These are phyloP conservation scores for Globisporangium canariense DNA, from an alignment of 352 stramenopile genomes.

Conservation along the genomic window DNA sequence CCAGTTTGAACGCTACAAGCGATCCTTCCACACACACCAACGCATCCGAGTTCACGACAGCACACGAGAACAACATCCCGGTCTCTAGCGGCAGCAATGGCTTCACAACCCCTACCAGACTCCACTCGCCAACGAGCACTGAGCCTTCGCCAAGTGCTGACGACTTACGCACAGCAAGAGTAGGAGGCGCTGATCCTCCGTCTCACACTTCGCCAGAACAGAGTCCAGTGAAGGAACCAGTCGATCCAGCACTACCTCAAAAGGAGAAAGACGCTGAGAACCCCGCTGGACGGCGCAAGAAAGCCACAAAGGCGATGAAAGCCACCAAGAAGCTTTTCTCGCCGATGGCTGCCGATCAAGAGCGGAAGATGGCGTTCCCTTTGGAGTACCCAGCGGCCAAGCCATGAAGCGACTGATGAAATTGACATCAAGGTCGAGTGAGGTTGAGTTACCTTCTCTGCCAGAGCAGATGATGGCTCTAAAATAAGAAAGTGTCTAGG, in stretches of 20 bases:
- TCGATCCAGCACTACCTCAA: background rate
- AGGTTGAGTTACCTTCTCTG: background rate
- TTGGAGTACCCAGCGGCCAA: constrained; percentile 1
- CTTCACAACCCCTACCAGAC: constrained; percentile 8
- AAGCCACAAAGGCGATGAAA: constrained; percentile 24
- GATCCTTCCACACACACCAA: background rate
- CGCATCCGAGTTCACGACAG: background rate
- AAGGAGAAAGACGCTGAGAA: background rate
- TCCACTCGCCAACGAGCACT: background rate
- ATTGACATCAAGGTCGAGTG: background rate
- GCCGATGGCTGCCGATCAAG: constrained; percentile 29
- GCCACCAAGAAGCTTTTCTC: constrained; percentile 44
- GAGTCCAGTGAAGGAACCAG: background rate
- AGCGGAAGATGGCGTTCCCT: constrained; percentile 16
- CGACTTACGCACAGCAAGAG: constrained; percentile 4
- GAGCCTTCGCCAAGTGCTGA: background rate
- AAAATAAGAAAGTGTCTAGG: constrained; percentile 9
- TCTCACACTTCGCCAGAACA: background rate
- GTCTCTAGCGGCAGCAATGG: background rate
- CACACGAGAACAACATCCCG: background rate
- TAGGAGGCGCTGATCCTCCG: background rate
- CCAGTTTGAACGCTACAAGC: constrained; percentile 8
- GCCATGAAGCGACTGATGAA: background rate
- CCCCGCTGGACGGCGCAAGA: constrained; percentile 12
- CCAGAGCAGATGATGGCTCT: background rate